These are phyloP conservation scores for Beauveria varroae DNA, from an alignment of 2,329 filamentous ascomycete genomes.

Conservation along the genomic window DNA sequence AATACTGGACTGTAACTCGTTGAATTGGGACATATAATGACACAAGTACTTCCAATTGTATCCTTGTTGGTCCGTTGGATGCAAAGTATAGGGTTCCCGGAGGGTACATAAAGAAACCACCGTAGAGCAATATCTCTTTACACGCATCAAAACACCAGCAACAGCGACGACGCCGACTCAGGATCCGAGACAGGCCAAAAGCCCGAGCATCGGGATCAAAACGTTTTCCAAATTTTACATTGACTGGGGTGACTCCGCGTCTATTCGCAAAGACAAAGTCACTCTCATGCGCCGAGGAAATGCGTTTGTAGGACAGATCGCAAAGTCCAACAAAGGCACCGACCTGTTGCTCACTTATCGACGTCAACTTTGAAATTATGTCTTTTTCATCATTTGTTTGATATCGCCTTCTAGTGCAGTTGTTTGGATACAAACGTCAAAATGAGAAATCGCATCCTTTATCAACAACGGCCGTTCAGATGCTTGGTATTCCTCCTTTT, in stretches of 20 bases:
- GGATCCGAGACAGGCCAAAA: constrained; percentile 75
- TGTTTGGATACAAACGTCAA: not conserved
- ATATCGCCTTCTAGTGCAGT: not conserved
- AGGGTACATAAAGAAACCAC: too few species aligned
- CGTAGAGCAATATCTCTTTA: too few species aligned
- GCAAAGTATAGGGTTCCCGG: too few species aligned
- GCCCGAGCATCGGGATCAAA: constrained; percentile 69
- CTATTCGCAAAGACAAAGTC: constrained; percentile 71
- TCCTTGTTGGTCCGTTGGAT: too few species aligned
- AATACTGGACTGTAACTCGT: not conserved
- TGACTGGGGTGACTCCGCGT: constrained; percentile 71
- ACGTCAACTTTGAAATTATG: not conserved
- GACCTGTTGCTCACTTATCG: constrained; percentile 17
- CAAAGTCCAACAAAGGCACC: constrained; percentile 30
- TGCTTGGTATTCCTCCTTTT: constrained; percentile 6
- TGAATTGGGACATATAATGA: not conserved
- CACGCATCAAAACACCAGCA: too few species aligned
- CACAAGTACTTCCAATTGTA: not conserved
- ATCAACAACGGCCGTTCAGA: constrained; percentile 3
- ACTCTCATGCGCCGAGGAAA: constrained; percentile 91
- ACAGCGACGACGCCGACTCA: constrained; percentile 19
- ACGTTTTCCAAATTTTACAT: constrained; percentile 65
- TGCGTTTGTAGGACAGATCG: constrained; percentile 58
- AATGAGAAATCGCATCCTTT: not conserved
- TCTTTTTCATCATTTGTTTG: not conserved